phyloP scores from a whole-genome alignment of 768 basidiomycete genomes.

The Dioszegia hungarica region DNA sequence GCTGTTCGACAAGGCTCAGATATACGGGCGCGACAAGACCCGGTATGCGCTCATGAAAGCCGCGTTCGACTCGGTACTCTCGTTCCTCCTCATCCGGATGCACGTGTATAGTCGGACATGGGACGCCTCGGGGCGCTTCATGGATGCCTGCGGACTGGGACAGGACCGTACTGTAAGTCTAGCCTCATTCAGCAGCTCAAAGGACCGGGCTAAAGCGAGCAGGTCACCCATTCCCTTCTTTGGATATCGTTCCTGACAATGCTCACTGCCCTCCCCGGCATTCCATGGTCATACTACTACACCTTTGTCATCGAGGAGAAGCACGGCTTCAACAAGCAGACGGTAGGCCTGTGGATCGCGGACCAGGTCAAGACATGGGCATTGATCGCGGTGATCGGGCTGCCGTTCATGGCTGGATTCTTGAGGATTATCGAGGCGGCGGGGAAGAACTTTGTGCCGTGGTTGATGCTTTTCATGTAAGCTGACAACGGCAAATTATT shows the following conservation, averaged over 20 bases:
- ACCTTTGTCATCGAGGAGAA: slow-evolving; percentile 93
- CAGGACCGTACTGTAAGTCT: slow-evolving; percentile 65
- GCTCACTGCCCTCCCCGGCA: slow-evolving; percentile 61
- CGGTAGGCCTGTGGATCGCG: slow-evolving; percentile 64
- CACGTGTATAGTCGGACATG: slow-evolving; percentile 82
- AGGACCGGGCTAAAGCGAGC: no score
- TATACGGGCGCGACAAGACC: slow-evolving; percentile 87
- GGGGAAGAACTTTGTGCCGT: slow-evolving; percentile 85
- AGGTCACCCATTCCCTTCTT: slow-evolving; percentile 80
- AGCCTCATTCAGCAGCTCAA: not conserved
- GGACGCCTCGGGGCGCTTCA: slow-evolving; percentile 58
- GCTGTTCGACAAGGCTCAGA: slow-evolving; percentile 81
- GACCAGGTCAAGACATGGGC: slow-evolving; percentile 78
- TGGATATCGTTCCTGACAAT: slow-evolving; percentile 64
- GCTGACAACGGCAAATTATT: no score
- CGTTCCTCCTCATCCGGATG: slow-evolving; percentile 65
- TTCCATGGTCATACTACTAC: slow-evolving; percentile 75
- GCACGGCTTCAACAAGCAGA: slow-evolving; percentile 96
- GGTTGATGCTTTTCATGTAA: slow-evolving; percentile 87
- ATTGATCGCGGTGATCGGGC: slow-evolving; percentile 65
- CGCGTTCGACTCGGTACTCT: slow-evolving; percentile 66
- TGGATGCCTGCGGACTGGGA: slow-evolving; percentile 60
- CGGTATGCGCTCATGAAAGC: slow-evolving; percentile 70
- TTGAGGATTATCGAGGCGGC: slow-evolving; percentile 88
- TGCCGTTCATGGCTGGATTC: slow-evolving; percentile 82